Evolutionary conservation across 192 early-diverging fungal species (phyloP), one percentile per base, ranked within the genome.

Genomic region (Umbelopsis vinacea): DNA sequence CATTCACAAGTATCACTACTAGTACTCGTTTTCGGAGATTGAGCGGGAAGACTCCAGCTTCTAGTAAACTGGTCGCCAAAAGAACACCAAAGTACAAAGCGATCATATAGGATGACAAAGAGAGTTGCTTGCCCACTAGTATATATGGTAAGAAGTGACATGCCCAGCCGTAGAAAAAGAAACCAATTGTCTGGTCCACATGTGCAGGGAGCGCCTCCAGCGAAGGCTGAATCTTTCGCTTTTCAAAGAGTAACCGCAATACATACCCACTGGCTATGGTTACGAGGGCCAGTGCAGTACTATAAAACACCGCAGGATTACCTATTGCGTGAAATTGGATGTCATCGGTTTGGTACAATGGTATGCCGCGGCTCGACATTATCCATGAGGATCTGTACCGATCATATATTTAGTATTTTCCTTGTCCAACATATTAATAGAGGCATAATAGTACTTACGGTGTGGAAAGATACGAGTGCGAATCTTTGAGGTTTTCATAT

Each of bases 51-150:
- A 92, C 90, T 24, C 87, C 71, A 66, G 93, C 74, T 77, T 99
- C 95, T 68, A 95, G 85, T 4, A 89, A 71, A 14, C 84, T 84
- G 24, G 89, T 89, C 24, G 94, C 48, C 4, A 89, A 78, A 43
- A 97, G 82, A 66, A 97, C 85, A 22, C 89, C 87, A 78, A 97
- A 92, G 81, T 95, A 96, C 11, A 97, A 84, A 14, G 95, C 90
- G 4, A 96, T 95, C 10, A 96, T 85, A 76, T 97, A 98, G 74
- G 97, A 95, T 75, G 97, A 94, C 46, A 96, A 78, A 80, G 97
- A 96, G 45, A 94, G 83, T 78, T 95, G 93, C 45, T 94, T 93
- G 19, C 81, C 82, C 94, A 97, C 95, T 14, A 95, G 71, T 81
- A 93, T 95, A 79, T 97, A 97, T 10, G 94, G 93, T 10, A 93